Conservation (phyloP, 169 alveolate species). For the Cryptosporidium andersoni region DNA sequence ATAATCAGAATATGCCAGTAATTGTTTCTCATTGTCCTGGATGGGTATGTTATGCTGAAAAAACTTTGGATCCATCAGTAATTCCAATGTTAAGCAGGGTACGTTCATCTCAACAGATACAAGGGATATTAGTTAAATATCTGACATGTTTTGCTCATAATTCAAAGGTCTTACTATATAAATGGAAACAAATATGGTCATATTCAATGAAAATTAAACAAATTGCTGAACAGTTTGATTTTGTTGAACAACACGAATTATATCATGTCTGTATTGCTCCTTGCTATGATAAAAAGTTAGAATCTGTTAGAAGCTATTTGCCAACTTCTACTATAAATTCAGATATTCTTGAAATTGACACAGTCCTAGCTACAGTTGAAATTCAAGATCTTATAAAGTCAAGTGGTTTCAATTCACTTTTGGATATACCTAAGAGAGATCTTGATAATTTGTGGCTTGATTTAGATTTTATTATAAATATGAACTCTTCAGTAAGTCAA, state of each 20-base stretch:
- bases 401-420: conserved; percentile 30
- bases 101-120: conserved; percentile 87
- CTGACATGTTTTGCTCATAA: conserved; percentile 43
- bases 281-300: conserved; percentile 92
- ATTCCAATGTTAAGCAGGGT: conserved; percentile 85
- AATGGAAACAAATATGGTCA: not conserved
- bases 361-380: conserved; percentile 59
- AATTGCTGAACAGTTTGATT: not conserved
- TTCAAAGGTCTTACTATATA: conserved; percentile 46
- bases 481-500: not conserved
- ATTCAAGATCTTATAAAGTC: conserved; percentile 12
- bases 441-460: conserved; percentile 62
- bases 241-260: conserved; percentile 70
- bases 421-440: conserved; percentile 46
- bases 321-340: not conserved
- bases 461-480: not conserved
- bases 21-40: conserved; percentile 93
- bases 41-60: conserved; percentile 93
- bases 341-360: conserved; percentile 66
- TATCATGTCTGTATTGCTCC: conserved; percentile 88
- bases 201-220: not conserved
- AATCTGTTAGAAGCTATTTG: conserved; percentile 81
- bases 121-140: conserved; percentile 82
- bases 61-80: conserved; percentile 81
- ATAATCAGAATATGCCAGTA: conserved; percentile 73